These are phyloP conservation scores for Chamaecrista fasciculata DNA, from an alignment of 306 rosid genomes.

Conservation along the genomic window DNA sequence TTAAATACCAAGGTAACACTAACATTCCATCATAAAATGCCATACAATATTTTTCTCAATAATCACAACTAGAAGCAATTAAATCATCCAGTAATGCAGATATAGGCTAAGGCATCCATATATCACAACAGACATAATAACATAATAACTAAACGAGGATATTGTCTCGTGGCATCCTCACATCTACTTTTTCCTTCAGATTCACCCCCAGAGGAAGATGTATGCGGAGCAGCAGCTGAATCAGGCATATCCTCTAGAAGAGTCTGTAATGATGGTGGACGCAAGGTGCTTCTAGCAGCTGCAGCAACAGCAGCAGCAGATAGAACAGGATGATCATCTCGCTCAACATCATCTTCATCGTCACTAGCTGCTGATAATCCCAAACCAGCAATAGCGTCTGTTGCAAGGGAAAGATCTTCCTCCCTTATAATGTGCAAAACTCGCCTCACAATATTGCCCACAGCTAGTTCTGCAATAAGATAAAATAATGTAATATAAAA, in stretches of 20 bases:
- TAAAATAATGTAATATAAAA: conserved; percentile 28
- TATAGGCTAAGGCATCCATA: conserved; percentile 1
- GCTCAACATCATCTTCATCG: conserved; percentile 80
- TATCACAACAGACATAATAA: neutral
- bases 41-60: conserved; percentile 8
- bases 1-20: conserved; percentile 9
- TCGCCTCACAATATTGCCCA: conserved; percentile 97
- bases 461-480: conserved; percentile 81
- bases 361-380: conserved; percentile 72
- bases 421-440: conserved; percentile 93
- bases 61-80: neutral
- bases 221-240: conserved; percentile 52
- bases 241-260: conserved; percentile 83
- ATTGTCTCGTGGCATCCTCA: conserved; percentile 38
- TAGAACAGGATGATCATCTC: conserved; percentile 61
- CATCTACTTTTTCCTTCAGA: conserved; percentile 95
- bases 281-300: conserved; percentile 91
- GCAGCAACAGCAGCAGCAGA: conserved; percentile 95
- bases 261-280: conserved; percentile 95
- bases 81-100: conserved; percentile 7
- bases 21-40: conserved; percentile 26
- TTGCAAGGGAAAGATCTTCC: conserved; percentile 84
- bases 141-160: neutral
- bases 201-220: conserved; percentile 91
- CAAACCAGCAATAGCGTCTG: conserved; percentile 82